Base-by-base conservation (phyloP, 2,329 filamentous ascomycete species). In the Talaromyces sp. region DNA sequence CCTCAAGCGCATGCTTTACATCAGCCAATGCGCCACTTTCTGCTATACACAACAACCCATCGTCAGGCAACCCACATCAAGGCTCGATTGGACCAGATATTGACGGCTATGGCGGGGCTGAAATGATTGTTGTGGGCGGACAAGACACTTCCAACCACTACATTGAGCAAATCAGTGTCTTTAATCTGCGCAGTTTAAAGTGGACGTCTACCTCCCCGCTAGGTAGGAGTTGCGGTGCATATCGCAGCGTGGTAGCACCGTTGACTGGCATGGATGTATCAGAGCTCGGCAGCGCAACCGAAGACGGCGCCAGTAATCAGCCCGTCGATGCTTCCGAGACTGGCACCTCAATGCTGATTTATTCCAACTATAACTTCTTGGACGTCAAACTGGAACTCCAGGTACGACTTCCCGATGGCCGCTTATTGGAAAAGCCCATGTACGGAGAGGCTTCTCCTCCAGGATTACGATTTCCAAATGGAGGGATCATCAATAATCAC, bases 131-230 rank as follows among this genome's bases (percentile, higher is more conserved):
- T 15, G 93, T 98, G 8, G 95, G 95, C 67, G 95, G 95, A 0
- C 95, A 99, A 77, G 95, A 99, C 74, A 95, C 91, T 62, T 90
- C 90, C n/a, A 99, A 99, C 76, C 93, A 97, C 76, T 99, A 99
- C 74, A 99, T 99, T 70, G 94, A 99, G 78, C 93, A 99, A 78
- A 96, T 99, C 69, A 98, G 93, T 75, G 92, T 99, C 2, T 99
- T 99, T 83, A 99, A 99, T 73, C 83, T 99, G 31, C 87, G 95
- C 58, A 97, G 92, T 75, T 81, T 98, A 66, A 96, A 95, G 79
- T 99, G 95, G 95, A 97, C 92, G 1, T 92, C 91, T 19, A 97
- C 93, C 1, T 91, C 92, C 68, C 84, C 89, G 1, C 83, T 98
- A 54, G 93, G 93, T 60, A 92, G 94, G 77, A 97, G 92, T 73